Evolutionary conservation across 2,329 filamentous ascomycete genomes (phyloP), one percentile per base, ranked within the genome.

Genomic region (Neophaeococcomyces mojaviensis): DNA sequence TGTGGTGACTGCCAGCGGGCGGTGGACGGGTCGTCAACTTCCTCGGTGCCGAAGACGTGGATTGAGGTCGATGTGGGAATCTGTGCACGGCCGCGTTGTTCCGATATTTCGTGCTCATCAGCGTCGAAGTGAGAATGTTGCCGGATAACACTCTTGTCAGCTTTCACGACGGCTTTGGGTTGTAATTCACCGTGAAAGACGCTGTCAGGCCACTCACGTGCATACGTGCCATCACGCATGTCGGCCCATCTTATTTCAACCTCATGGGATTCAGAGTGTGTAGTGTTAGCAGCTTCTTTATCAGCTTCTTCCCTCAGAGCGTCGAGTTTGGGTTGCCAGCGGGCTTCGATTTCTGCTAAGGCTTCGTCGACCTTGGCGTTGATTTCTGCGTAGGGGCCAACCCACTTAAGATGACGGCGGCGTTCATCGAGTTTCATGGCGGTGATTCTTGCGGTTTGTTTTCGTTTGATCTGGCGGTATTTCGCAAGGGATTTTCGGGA

Each of bases 311-410:
- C 22, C n/a, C 19, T 31, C 4, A 44, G 22, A 16, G 30, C 16
- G 10, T 34, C 22, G 4, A 37, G 35, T 37, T 31, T 46, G 15
- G 36, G 20, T 39, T 47, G 19, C 15, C 35, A 34, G 13, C 48
- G 39, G 44, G 51, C 34, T 40, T 39, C 13, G 28, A 80, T 85
- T 59, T 84, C 80, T 83, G 56, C 15, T 41, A 31, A 33, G 12
- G 9, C 45, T 30, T 46, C 44, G 51, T 46, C 32, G 24, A 32
- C 35, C 44, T 28, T 34, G 19, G 47, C 34, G 28, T 46, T 35
- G 37, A 31, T 43, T 38, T 41, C 26, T 16, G 44, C 16, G 4
- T 43, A 36, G 31, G 30, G 30, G 18, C 44, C 44, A 22, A 16
- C 32, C 41, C 41, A 44, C 30, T 40, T 39, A 26, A 43, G 18